Percentiles rank a stretch among this genome's conserved stretches.
Evolutionary conservation across 1,284 basidiomycete genomes (phyloP).

Genomic region (Melampsora larici-populina): DNA sequence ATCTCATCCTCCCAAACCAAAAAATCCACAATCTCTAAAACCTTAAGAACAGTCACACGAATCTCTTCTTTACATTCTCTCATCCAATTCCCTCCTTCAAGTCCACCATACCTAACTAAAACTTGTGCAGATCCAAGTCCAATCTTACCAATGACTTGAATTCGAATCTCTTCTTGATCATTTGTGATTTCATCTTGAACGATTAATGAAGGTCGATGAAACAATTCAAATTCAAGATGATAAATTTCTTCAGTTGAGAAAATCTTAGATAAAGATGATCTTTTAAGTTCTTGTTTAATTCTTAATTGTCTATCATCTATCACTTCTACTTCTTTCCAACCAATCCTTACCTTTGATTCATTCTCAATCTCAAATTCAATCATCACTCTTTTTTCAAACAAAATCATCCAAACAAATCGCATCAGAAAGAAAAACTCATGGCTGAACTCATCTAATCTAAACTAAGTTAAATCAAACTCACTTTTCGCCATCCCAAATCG

Average conservation of each 20-base stretch:
- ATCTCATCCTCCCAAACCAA: background rate
- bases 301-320: constrained; percentile 12
- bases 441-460: background rate
- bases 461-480: background rate
- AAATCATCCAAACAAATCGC: background rate
- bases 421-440: background rate
- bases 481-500: constrained; percentile 34
- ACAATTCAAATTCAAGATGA: constrained; percentile 21
- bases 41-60: background rate
- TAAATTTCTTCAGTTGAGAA: constrained; percentile 5
- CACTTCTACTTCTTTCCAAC: constrained; percentile 34
- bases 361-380: constrained; percentile 34
- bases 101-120: constrained; percentile 16
- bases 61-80: too few species aligned
- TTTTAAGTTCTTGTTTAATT: constrained; percentile 20
- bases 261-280: background rate
- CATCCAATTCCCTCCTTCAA: background rate
- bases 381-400: background rate
- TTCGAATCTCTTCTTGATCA: constrained; percentile 4
- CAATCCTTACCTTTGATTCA: constrained; percentile 12
- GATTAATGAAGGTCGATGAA: constrained; percentile 10
- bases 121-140: background rate
- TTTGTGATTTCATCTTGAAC: background rate
- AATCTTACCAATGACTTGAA: constrained; percentile 23
- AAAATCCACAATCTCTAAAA: background rate